These are phyloP conservation scores for Boechera retrofracta DNA, from an alignment of 345 rosid genomes.

Conservation along the genomic window DNA sequence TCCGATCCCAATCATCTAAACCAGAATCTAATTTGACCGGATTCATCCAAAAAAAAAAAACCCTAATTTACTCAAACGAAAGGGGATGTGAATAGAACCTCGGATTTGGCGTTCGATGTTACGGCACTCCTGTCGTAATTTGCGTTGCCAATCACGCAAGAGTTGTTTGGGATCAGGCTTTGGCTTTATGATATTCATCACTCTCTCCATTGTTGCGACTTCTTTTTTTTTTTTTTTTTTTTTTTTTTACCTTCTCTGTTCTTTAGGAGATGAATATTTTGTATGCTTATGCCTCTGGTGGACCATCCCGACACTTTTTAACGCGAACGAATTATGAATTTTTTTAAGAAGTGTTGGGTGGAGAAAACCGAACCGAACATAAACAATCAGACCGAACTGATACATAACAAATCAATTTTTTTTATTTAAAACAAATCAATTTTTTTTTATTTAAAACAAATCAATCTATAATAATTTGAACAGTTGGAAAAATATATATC, in stretches of 20 bases:
- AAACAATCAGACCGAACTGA: not conserved
- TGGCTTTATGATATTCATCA: conserved; percentile 83
- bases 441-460: too few species aligned
- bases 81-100: conserved; percentile 48
- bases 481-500: too few species aligned
- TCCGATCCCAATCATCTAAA: conserved; percentile 14
- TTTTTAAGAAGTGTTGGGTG: too few species aligned
- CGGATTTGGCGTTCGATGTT: conserved; percentile 93
- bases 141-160: conserved; percentile 90
- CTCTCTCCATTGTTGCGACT: conserved; percentile 63
- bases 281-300: not conserved
- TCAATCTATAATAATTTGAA: too few species aligned
- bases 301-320: not conserved
- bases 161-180: conserved; percentile 79
- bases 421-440: not conserved
- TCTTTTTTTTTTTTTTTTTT: not conserved
- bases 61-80: conserved; percentile 10
- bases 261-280: not conserved
- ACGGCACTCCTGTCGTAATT: conserved; percentile 89
- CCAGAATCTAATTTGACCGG: not conserved
- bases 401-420: not conserved
- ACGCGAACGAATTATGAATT: too few species aligned
- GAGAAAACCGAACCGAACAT: not conserved
- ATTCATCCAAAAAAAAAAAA: conserved; percentile 4
- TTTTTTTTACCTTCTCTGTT: not conserved